phyloP scores from a whole-genome alignment of 495 filamentous ascomycete species.

The Chaetomidium leptoderma region DNA sequence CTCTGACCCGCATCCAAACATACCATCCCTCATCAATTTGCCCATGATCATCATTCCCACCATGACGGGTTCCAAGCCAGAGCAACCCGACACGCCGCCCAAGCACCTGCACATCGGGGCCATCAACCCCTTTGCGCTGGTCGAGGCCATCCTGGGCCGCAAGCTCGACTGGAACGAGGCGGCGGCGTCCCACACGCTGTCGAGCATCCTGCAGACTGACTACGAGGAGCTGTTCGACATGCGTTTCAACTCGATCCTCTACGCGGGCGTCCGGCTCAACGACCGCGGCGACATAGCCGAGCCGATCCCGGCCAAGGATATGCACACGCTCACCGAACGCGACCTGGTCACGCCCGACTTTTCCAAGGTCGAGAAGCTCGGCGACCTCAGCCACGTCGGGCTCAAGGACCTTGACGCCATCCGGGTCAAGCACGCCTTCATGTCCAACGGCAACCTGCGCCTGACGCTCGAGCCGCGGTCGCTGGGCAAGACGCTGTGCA shows the following conservation, averaged over 20 bases:
- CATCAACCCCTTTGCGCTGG: conserved; percentile 41
- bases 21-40: too few species aligned
- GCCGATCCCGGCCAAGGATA: conserved; percentile 29
- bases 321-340: conserved; percentile 35
- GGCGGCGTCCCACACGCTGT: conserved; percentile 26
- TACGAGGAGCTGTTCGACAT: conserved; percentile 43
- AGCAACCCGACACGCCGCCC: conserved; percentile 33
- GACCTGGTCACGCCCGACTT: conserved; percentile 38
- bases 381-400: conserved; percentile 33
- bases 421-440: conserved; percentile 32
- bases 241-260: conserved; percentile 36
- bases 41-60: too few species aligned
- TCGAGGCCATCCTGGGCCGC: conserved; percentile 37
- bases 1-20: too few species aligned
- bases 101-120: conserved; percentile 33
- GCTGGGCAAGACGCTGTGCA: conserved; percentile 30
- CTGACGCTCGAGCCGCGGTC: conserved; percentile 28
- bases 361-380: conserved; percentile 28
- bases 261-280: conserved; percentile 36
- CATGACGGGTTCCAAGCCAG: conserved; percentile 10
- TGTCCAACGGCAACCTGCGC: conserved; percentile 38
- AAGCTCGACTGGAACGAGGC: conserved; percentile 30
- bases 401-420: conserved; percentile 28
- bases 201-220: conserved; percentile 39
- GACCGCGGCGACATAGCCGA: conserved; percentile 30